phyloP scores from a whole-genome alignment of 495 filamentous ascomycete species.

The Neurospora africana region DNA sequence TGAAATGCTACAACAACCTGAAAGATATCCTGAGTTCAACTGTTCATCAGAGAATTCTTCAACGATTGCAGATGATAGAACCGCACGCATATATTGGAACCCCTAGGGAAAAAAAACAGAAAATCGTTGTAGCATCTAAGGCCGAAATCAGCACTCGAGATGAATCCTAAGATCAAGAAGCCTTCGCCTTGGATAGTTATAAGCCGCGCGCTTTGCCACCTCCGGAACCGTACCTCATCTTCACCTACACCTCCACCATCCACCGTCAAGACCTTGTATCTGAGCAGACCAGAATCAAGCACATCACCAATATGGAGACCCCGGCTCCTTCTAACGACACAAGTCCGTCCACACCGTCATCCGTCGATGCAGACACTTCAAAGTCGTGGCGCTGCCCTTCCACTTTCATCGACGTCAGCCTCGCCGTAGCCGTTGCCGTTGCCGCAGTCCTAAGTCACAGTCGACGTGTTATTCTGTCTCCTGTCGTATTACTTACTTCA shows the following conservation, averaged over 20 bases:
- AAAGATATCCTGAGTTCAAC: background rate
- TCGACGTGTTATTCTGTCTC: background rate
- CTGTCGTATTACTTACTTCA: background rate
- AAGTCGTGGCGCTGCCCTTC: background rate
- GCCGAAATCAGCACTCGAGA: background rate
- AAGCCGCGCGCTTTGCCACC: background rate
- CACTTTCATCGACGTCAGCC: background rate
- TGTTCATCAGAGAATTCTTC: background rate
- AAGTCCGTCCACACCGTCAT: background rate
- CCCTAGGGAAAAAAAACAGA: background rate
- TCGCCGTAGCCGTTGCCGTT: background rate
- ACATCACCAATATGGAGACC: background rate
- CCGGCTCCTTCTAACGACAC: background rate
- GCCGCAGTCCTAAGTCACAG: background rate
- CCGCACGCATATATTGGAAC: background rate
- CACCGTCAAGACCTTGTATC: background rate
- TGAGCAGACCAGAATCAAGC: background rate
- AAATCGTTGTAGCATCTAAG: background rate
- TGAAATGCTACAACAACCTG: background rate
- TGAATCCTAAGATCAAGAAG: background rate
- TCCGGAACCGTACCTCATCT: background rate
- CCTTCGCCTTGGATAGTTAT: background rate
- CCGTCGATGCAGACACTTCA: background rate
- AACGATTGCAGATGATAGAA: background rate
- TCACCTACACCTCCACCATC: background rate